Evolutionary conservation across 2,329 filamentous ascomycete species (phyloP).

Genomic region (Gaeumannomyces tritici): DNA sequence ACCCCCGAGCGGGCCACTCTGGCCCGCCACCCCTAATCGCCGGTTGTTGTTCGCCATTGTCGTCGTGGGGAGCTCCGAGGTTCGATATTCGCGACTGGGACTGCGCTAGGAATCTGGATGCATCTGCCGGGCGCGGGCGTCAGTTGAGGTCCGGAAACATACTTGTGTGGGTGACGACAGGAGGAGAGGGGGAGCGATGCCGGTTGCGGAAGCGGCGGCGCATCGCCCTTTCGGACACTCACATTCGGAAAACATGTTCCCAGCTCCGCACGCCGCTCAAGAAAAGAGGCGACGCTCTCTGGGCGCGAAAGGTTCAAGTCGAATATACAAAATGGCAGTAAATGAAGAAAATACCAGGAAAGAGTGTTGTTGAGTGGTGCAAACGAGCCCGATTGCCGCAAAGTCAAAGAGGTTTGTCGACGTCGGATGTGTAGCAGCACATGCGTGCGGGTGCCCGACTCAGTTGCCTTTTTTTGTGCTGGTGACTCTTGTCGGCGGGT

Average conservation of each 20-base stretch:
- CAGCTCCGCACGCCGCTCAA: constrained; percentile 7
- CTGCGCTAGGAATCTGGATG: constrained; percentile 91
- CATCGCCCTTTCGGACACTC: constrained; percentile 27
- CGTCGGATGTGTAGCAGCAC: background rate
- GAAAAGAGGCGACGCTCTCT: constrained; percentile 4
- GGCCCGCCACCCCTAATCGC: constrained; percentile 17
- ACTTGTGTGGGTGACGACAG: background rate
- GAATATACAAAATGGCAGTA: background rate
- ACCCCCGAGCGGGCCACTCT: constrained; percentile 25
- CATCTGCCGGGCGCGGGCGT: constrained; percentile 51
- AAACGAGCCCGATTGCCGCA: background rate
- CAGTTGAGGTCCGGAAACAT: background rate
- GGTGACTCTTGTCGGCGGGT: background rate
- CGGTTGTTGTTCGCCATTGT: constrained; percentile 24
- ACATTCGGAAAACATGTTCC: constrained; percentile 83
- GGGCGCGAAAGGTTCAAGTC: background rate
- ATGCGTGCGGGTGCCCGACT: background rate
- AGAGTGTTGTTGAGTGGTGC: background rate
- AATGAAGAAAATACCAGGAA: background rate
- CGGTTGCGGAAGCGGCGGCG: background rate
- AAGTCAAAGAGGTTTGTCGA: background rate
- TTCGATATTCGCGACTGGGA: constrained; percentile 82
- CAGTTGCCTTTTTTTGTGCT: background rate
- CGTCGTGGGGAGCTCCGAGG: constrained; percentile 47
- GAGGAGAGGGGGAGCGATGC: background rate